Base-by-base conservation (phyloP, 768 basidiomycete species). In the Leccinum boreale region DNA sequence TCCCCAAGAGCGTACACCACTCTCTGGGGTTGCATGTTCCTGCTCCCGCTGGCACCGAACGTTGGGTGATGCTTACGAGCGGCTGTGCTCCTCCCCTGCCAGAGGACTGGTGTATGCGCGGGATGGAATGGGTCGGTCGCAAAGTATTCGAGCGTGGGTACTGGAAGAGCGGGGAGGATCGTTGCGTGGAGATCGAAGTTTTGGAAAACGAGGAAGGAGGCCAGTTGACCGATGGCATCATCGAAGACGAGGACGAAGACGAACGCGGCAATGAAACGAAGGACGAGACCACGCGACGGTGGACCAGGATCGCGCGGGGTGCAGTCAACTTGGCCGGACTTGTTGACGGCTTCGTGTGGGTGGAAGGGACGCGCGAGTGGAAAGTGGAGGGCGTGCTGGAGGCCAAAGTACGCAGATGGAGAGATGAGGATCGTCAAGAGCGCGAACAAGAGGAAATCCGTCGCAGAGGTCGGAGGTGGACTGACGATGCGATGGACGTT, bases 51-150 rank as follows among this genome's bases (percentile, higher is more conserved):
- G 70, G 75, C n/a, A 70, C 73, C 35, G 81, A 87, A 47, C 79
- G 81, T 36, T 85, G 86, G 78, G 70, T 75, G 23, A 84, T 94
- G 77, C 77, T 91, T 31, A 89, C 88, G 0, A 84, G 78, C 47
- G 84, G 84, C 14, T 87, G 84, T 59, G 74, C 82, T 21, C 86
- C 86, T 0, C 86, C 92, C 0, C 75, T 98, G 2, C 81, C 90
- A 0, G 97, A 99, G 72, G 97, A 98, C 66, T 98, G 95, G 94
- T 91, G 90, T 65, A 70, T 98, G 63, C 82, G 97, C 31, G 97
- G 97, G 1, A 92, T 95, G 87, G 94, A 94, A 64, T 99, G 97
- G 97, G 88, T 92, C 4, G 89, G 92, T 6, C 80, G 92, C 58
- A 84, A 85, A 59, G 86, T 98, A 15, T 98, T 89, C 69, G 94